phyloP scores from a whole-genome alignment of 1,284 basidiomycete species.

The Stereum hirsutum region DNA sequence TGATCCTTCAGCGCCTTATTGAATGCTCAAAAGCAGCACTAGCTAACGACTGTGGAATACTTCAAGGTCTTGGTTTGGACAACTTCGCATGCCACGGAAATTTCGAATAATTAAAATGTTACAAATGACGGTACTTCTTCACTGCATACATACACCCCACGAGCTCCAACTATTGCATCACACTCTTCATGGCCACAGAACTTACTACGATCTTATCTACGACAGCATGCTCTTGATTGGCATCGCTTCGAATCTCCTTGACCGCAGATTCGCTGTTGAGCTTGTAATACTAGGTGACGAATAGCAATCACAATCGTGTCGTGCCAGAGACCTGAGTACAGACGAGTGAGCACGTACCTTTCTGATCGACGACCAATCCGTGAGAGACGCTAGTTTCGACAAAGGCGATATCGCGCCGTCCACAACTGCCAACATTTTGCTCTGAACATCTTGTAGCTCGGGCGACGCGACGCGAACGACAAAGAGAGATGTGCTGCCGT shows the following conservation, averaged over 20 bases:
- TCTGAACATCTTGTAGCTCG: conserved; percentile 28
- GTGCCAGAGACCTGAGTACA: no score
- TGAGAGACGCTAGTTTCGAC: conserved; percentile 35
- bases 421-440: conserved; percentile 46
- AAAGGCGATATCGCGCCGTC: conserved; percentile 44
- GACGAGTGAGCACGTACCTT: conserved; percentile 40
- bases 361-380: conserved; percentile 65
- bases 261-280: conserved; percentile 46
- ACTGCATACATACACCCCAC: conserved; percentile 1
- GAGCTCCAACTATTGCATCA: conserved; percentile 40
- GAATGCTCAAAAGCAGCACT: no score
- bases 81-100: not conserved
- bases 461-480: conserved; percentile 59
- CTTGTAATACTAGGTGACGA: conserved; percentile 57
- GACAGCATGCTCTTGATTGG: conserved; percentile 28
- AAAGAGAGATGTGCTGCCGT: conserved; percentile 56
- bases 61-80: not conserved
- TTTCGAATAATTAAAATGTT: no score
- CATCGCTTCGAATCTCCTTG: conserved; percentile 27
- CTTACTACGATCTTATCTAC: conserved; percentile 67
- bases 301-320: not conserved
- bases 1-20: not conserved
- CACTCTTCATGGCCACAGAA: conserved; percentile 75
- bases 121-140: no score
- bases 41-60: no score